Evolutionary conservation across 2,329 filamentous ascomycete species (phyloP), one percentile per base, ranked within the genome.

Genomic region (Talaromyces verruculosus): DNA sequence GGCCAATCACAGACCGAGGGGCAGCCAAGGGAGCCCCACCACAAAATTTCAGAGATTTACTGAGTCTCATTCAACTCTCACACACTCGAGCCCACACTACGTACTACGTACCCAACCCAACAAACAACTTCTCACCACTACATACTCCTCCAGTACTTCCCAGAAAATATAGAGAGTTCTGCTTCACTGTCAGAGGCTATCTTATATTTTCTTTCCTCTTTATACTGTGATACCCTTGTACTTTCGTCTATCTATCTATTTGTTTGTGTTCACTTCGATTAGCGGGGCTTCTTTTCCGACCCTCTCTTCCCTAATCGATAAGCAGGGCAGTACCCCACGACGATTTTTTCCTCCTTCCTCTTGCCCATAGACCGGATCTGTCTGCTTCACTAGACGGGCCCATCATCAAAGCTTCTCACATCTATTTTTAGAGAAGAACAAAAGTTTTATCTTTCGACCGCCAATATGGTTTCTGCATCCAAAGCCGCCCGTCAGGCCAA

Each of bases 401-500:
- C 30, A 55, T 55, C 30, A 30, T 55, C 51, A 55, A 5, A 13
- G 10, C n/a, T 35, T 55, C 51, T 55, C 51, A 13, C 5, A 55
- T 22, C 2, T 65, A 8, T 45, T 55, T 63, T 66, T 25, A 22
- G 33, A 58, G 55, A 37, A 35, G 35, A 39, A 22, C 11, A 57
- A 58, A 58, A 41, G 49, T 53, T 58, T 65, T 68, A 67, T 67
- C 60, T 67, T 64, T 67, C 60, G 60, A 47, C 58, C 59, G 70
- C 67, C 76, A 80, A 69, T 59, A 89, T 89, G 87, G 87, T 89
- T 71, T 89, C 87, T 74, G 86, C 87, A 75, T 89, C 87, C 68
- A 89, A 89, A 80, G 87, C 87, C 72, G 87, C 87, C 76, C 87
- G 87, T 76, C 77, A 88, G 79, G 87, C 87, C 71, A 89, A 89